Evolutionary conservation across 106 monocot genomes (phyloP), one percentile per base, ranked within the genome.

Genomic region (Ottelia alismoides): DNA sequence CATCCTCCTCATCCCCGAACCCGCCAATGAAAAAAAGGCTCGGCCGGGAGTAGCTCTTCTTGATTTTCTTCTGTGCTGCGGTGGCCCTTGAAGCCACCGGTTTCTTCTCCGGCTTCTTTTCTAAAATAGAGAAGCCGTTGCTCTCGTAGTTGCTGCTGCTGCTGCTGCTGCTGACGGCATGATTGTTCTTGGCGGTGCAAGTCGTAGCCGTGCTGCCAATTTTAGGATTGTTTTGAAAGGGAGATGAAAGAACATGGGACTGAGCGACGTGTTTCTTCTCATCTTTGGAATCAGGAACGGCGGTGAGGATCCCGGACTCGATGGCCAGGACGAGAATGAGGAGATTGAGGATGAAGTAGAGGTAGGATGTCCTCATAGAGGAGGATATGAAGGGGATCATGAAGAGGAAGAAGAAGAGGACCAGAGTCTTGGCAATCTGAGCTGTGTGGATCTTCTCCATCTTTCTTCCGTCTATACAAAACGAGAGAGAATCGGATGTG

Each of bases 261-360:
- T 6, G 6, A 43, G 40, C 40, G 6, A 43, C 40, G 16, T 47
- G 10, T 12, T 47, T 43, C 11, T 56, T 29, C 45, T 20, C 47
- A 6, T 27, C 48, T 1, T 14, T 25, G 48, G 28, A 17, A 3
- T 49, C 48, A 9, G 5, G 2, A n/a, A n/a, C n/a, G n/a, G n/a
- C n/a, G n/a, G n/a, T n/a, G 11, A n/a, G 48, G 10, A 23, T 47
- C 1, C 79, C 92, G 6, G 86, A 72, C 22, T 92, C 92, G 28
- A 68, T 25, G 21, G 76, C 76, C 5, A 92, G 54, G 11, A 56
- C 78, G 12, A 86, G 22, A 29, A 86, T 76, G 70, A 92, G 70
- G 68, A 76, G 65, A 79, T 92, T 92, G 66, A 86, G 69, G 27
- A 92, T 61, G 69, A 92, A 70, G 63, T 86, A 92, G 47, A 82